Evolutionary conservation across 208 protist species (phyloP).

Genomic region (Trypanosoma theileri): DNA sequence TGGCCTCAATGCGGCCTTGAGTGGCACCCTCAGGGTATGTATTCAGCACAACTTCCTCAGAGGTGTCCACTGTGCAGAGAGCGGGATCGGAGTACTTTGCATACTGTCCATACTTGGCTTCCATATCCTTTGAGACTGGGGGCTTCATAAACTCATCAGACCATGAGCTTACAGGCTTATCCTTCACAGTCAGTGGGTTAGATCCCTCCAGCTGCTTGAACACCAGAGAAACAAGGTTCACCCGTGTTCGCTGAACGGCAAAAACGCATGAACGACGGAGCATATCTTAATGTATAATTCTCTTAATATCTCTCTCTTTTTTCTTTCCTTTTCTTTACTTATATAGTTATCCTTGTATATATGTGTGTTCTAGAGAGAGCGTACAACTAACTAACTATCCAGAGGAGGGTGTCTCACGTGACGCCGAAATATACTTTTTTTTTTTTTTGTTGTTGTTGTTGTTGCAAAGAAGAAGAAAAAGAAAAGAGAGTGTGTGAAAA

Average conservation of each 20-base stretch:
- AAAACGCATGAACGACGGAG: conserved; percentile 61
- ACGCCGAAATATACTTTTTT: background rate
- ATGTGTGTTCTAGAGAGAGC: background rate
- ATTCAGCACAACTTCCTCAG: conserved; percentile 89
- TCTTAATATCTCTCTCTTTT: too few species aligned
- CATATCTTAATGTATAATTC: conserved; percentile 38
- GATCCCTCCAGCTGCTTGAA: conserved; percentile 84
- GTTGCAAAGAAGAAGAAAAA: background rate
- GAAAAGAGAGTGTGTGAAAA: background rate
- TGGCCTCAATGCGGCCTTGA: conserved; percentile 82
- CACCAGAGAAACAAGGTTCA: conserved; percentile 62
- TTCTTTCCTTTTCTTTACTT: too few species aligned
- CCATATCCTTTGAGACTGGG: conserved; percentile 71
- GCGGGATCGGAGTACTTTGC: conserved; percentile 88
- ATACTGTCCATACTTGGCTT: conserved; percentile 76
- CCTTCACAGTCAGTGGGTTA: conserved; percentile 80
- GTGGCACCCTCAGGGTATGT: conserved; percentile 81
- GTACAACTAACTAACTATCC: background rate
- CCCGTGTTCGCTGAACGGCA: conserved; percentile 64
- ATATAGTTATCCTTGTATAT: background rate
- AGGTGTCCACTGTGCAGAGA: conserved; percentile 73
- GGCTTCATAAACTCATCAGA: conserved; percentile 87
- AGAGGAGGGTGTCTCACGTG: background rate
- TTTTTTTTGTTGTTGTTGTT: background rate
- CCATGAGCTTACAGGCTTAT: conserved; percentile 83